phyloP scores from a whole-genome alignment of 148 eudicot species.

The Arbutus unedo region DNA sequence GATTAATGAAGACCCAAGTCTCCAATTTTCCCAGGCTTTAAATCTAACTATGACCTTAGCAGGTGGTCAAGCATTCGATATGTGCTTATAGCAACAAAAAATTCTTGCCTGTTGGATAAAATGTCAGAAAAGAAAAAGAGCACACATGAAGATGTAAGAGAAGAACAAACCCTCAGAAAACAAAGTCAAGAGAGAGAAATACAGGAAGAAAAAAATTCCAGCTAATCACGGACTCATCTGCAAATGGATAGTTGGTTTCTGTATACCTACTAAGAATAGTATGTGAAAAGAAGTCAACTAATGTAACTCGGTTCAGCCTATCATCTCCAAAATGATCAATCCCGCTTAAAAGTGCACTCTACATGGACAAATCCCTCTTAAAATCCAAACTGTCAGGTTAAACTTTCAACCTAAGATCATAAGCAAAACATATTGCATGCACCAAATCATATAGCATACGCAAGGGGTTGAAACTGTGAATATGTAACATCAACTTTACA shows the following conservation, averaged over 20 bases:
- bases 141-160: not conserved
- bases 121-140: not conserved
- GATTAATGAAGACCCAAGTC: not conserved
- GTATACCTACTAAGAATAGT: not conserved
- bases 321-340: not conserved
- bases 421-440: not conserved
- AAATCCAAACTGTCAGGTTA: not conserved
- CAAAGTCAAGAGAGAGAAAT: not conserved
- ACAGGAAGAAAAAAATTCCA: not conserved
- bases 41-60: not conserved
- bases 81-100: not conserved
- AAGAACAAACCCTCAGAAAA: not conserved
- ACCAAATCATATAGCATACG: not conserved
- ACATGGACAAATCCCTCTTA: not conserved
- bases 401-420: not conserved
- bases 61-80: not conserved
- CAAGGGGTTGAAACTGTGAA: not conserved
- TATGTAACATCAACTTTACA: not conserved
- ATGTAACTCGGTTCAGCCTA: not conserved
- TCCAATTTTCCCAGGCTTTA: not conserved
- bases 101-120: too few relatives aligned
- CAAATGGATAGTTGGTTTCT: not conserved
- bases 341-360: not conserved
- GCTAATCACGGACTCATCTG: not conserved
- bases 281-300: not conserved